phyloP scores from a whole-genome alignment of 257 asterid species.

The Solanum gandarillasii region DNA sequence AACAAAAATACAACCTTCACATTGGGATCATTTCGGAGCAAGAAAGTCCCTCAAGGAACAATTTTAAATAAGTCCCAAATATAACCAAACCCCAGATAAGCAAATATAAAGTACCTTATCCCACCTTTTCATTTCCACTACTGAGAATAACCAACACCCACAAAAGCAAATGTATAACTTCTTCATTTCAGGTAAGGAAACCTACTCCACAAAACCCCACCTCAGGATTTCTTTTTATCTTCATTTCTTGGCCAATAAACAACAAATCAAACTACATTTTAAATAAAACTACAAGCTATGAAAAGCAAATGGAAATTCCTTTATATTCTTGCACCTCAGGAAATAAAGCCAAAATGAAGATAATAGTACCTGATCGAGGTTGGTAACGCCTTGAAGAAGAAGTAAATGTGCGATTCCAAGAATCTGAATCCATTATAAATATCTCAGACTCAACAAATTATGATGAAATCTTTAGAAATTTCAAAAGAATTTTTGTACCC shows the following conservation, averaged over 20 bases:
- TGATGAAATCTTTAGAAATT: background rate
- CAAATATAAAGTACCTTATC: background rate
- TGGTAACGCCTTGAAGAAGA: conserved; percentile 43
- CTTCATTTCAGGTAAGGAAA: background rate
- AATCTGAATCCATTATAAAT: conserved; percentile 56
- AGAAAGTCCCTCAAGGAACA: background rate
- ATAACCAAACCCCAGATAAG: background rate
- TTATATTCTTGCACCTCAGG: background rate
- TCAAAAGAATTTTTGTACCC: background rate
- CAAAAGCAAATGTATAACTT: background rate
- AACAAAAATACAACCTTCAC: background rate
- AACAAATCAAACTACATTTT: background rate
- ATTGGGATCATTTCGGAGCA: background rate
- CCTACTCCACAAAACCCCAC: background rate
- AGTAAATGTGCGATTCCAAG: conserved; percentile 47
- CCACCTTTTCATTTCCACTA: background rate
- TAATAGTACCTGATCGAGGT: conserved; percentile 51
- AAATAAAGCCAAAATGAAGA: background rate
- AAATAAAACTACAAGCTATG: background rate
- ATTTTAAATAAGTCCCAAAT: background rate
- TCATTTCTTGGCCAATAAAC: background rate
- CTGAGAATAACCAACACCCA: background rate
- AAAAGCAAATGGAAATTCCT: background rate
- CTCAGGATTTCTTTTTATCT: background rate
- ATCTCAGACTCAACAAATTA: background rate